Base-by-base conservation (phyloP, 371 early-diverging fungal genomes). In the Mortierella sp. region DNA sequence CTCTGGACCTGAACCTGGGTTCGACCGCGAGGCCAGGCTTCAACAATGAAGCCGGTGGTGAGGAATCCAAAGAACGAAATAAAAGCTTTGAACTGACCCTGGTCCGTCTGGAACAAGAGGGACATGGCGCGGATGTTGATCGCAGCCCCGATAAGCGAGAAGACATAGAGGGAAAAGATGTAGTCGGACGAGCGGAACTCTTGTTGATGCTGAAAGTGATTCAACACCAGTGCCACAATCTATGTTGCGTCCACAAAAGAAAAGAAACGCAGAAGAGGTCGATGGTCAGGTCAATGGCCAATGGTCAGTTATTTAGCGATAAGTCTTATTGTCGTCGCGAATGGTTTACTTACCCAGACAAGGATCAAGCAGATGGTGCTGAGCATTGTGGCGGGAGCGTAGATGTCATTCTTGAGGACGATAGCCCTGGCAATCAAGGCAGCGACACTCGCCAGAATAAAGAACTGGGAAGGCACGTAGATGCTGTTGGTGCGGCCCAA, bases 81-180 rank as follows among this genome's bases (percentile, higher is more conserved):
- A 66, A 77, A 82, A 47, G 78, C 75, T 24, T 45, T 65, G 71
- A 82, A 82, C 63, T 82, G 82, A 9, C 64, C 39, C 58, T 77
- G 50, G 14, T 58, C 10, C 9, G 70, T 74, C n/a, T 70, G 68
- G 52, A 39, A 24, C 34, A 64, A 47, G 45, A 82, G 40, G 13
- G 68, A 16, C 82, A 82, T 82, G 37, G 82, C 77, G 58, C 82
- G 77, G 34, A 82, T 77, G 74, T 82, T 82, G 72, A 82, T 82
- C 0, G 78, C 78, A 0, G 75, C 64, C 22, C 72, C 82, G 24
- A 68, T 44, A 22, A 82, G 31, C 1, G 77, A 31, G 70, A 74
- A 64, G 34, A 77, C 19, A 47, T 77, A 82, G 52, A 82, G 71
- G 22, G 55, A 7, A 48, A 82, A 82, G 14, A 82, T 77, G 44